Evolutionary conservation across 768 basidiomycete genomes (phyloP), one percentile per base, ranked within the genome.

Genomic region (Suillus discolor): DNA sequence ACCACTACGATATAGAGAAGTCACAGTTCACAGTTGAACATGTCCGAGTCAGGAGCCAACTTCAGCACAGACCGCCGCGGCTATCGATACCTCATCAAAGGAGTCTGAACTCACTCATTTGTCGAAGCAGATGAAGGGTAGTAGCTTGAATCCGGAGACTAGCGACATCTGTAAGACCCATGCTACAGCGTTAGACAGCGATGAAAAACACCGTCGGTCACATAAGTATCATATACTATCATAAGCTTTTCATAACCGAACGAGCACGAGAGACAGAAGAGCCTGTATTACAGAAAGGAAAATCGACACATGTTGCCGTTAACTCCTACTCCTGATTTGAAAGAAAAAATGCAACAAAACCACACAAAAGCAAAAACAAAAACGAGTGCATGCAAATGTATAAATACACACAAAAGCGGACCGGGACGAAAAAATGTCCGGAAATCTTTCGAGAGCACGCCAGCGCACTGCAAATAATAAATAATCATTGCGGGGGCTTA

Each of bases 401-500:
- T 61, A 42, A 34, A 34, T 42, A 64, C 61, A 41, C 12, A 41
- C 63, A 64, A 36, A 64, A 31, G 61, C 61, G 61, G 62, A 60
- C 23, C 2, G 38, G 41, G 20, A 64, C 41, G n/a, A 34, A 62
- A 62, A 16, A 60, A 38, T 41, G 16, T 59, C 57, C 55, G 11
- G 13, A 61, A 64, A 41, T 11, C 57, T 62, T 60, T 62, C 34
- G 20, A 62, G 54, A 62, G 62, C 38, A 42, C 59, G 41, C 59
- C 59, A 31, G 59, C 28, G 59, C 41, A 60, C 59, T 42, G 18
- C 57, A 61, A 42, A 60, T 13, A 42, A 60, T 42, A 42, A 42
- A 41, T 42, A 6, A 60, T 28, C 39, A 60, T 20, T 39, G 62
- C 36, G 16, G 12, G 18, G 6, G 41, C 64, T 69, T 67, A 78